Evolutionary conservation across 176 grass and related monocot genomes (phyloP), one percentile per base, ranked within the genome.

Genomic region (Luzula sylvatica): DNA sequence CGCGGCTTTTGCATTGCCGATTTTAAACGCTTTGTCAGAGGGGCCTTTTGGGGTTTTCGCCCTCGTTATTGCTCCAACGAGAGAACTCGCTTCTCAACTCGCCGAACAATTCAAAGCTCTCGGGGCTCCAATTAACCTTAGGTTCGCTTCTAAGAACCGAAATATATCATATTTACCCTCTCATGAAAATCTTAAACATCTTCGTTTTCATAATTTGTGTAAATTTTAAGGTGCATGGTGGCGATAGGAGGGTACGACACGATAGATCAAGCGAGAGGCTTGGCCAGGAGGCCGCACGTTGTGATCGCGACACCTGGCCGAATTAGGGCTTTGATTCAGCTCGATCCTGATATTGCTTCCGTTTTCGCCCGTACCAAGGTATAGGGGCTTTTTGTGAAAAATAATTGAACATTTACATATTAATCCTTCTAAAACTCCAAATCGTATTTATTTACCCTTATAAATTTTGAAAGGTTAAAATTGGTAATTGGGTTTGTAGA

Each of bases 91-190:
- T 3, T 70, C 75, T 30, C 92, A 96, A 77, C 73, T 96, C 26
- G 74, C 77, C 9, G 84, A 89, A 74, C 85, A 98, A 70, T 98
- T 98, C 75, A 78, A 81, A 38, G 92, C 92, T 23, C 75, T 96
- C 55, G 92, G 92, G 6, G 68, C 85, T 15, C 65, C 72, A 22
- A 69, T 90, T 11, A 87, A 87, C 16, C 52, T 87, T 58, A 69
- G 55, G 55, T 55, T 27, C 15, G 23, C 7, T 54, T 15, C 0
- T 4, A 17, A 35, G 20, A 55, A 30, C 24, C 16, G 32, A 29
- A n/a, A n/a, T n/a, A n/a, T n/a, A n/a, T n/a, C n/a, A n/a, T n/a
- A n/a, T n/a, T n/a, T n/a, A n/a, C n/a, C n/a, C n/a, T n/a, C n/a
- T n/a, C n/a, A n/a, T n/a, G n/a, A n/a, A n/a, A n/a, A n/a, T n/a